phyloP scores from a whole-genome alignment of 164 flowering plant genomes.

The Euptelea pleiosperma region DNA sequence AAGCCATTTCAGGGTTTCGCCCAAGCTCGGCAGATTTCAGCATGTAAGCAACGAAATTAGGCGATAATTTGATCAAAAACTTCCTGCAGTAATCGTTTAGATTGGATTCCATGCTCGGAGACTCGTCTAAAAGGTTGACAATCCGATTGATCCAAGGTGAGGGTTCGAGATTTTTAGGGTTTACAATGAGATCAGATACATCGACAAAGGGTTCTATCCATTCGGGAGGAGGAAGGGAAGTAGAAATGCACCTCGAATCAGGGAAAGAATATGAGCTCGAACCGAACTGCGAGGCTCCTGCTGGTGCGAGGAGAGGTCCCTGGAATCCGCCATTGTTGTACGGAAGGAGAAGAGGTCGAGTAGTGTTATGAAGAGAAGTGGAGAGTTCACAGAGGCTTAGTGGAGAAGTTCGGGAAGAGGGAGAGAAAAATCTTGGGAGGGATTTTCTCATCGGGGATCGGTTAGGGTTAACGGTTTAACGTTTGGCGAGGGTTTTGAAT shows the following conservation, averaged over 20 bases:
- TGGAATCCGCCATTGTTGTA: conserved; percentile 18
- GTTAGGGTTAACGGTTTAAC: conserved; percentile 4
- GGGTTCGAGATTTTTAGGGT: conserved; percentile 33
- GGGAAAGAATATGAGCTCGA: conserved; percentile 5
- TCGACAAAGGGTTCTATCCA: conserved; percentile 72
- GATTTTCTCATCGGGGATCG: conserved; percentile 28
- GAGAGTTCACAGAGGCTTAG: conserved; percentile 3
- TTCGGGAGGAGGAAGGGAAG: conserved; percentile 73
- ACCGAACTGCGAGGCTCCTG: not conserved
- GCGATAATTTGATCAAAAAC: conserved; percentile 61
- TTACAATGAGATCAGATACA: conserved; percentile 49
- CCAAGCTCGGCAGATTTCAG: conserved; percentile 34
- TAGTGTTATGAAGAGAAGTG: not conserved
- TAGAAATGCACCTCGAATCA: conserved; percentile 30
- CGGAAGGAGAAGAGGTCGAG: conserved; percentile 2
- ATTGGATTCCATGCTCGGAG: conserved; percentile 47
- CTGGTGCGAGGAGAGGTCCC: not conserved
- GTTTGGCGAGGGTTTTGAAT: not conserved
- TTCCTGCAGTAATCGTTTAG: conserved; percentile 50
- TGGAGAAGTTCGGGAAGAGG: too few relatives aligned
- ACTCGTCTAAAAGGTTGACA: conserved; percentile 42
- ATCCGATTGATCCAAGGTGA: conserved; percentile 75
- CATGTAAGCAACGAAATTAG: conserved; percentile 55
- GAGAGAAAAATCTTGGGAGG: conserved; percentile 23
- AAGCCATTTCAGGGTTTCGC: conserved; percentile 36